Percentiles rank a stretch among this genome's conserved stretches.
These are phyloP conservation scores for Sideroxylon spinosum DNA, from an alignment of 179 eudicot genomes.

Conservation along the genomic window DNA sequence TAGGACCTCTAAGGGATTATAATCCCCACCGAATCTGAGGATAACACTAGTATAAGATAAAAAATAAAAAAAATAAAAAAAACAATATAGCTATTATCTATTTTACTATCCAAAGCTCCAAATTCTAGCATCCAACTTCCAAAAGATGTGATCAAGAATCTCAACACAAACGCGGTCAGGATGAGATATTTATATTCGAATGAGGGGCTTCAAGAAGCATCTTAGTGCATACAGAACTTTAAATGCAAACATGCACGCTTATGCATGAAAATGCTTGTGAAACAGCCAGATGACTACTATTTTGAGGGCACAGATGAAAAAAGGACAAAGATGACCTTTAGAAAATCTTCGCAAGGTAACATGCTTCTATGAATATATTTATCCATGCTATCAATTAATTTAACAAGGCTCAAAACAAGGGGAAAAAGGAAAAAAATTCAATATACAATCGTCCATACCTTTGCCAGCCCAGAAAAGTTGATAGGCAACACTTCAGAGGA, in stretches of 20 bases:
- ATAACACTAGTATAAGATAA: too few species aligned
- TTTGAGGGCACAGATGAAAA: background rate
- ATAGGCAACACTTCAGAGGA: slow-evolving; percentile 68
- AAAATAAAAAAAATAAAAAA: too few species aligned
- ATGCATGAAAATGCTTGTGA: background rate
- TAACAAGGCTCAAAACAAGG: background rate
- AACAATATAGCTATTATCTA: background rate
- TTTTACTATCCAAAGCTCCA: background rate
- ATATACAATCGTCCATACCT: slow-evolving; percentile 38
- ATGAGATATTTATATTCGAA: background rate
- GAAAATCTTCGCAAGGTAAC: background rate
- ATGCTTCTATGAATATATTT: background rate
- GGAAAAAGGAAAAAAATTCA: too few species aligned
- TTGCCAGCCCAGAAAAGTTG: slow-evolving; percentile 69
- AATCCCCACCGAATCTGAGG: too few species aligned
- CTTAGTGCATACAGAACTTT: background rate
- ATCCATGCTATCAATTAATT: background rate
- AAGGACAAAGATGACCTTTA: background rate
- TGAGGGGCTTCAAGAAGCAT: background rate
- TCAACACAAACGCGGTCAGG: background rate
- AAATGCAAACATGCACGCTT: background rate
- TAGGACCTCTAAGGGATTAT: too few species aligned
- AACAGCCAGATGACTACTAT: background rate
- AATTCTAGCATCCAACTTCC: background rate
- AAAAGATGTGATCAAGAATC: background rate